Percentiles rank a stretch among this genome's conserved stretches.
These are phyloP conservation scores for Talaromyces piceae DNA, from an alignment of 2,329 filamentous ascomycete species.

Conservation along the genomic window DNA sequence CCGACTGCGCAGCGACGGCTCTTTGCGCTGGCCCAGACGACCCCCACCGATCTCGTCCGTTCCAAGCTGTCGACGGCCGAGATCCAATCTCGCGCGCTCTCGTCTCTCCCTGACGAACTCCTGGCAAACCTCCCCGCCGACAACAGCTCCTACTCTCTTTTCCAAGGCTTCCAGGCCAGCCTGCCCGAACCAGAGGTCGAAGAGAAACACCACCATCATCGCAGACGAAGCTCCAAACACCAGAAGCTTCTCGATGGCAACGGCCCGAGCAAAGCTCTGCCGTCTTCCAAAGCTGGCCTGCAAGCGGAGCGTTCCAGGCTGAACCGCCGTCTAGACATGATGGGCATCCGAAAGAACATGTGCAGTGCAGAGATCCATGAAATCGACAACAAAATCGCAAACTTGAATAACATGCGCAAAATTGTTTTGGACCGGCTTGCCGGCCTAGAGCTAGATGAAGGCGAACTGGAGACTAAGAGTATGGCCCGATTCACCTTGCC, in stretches of 20 bases:
- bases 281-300: slow-evolving; percentile 63
- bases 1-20: slow-evolving; percentile 81
- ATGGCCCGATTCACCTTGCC: slow-evolving; percentile 29
- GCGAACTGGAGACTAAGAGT: slow-evolving; percentile 82
- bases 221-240: slow-evolving; percentile 63
- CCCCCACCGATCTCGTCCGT: slow-evolving; percentile 87
- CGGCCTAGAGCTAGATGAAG: slow-evolving; percentile 81
- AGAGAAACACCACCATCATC: slow-evolving; percentile 58
- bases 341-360: slow-evolving; percentile 93
- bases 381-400: slow-evolving; percentile 94
- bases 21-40: slow-evolving; percentile 83
- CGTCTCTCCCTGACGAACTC: slow-evolving; percentile 83
- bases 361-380: slow-evolving; percentile 91
- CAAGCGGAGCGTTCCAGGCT: slow-evolving; percentile 73
- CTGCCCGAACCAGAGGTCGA: slow-evolving; percentile 62
- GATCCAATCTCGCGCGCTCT: slow-evolving; percentile 87
- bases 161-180: slow-evolving; percentile 91
- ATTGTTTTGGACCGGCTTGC: slow-evolving; percentile 85
- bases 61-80: slow-evolving; percentile 83
- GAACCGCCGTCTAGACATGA: slow-evolving; percentile 81
- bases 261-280: slow-evolving; percentile 50
- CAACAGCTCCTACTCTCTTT: slow-evolving; percentile 81
- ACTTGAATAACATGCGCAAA: slow-evolving; percentile 83
- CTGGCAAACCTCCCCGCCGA: slow-evolving; percentile 81
- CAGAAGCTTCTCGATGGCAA: slow-evolving; percentile 61